A percentile compares a stretch with the other conserved stretches of the same genome.
These are phyloP conservation scores for Emmonsiellopsis sp. DNA, from an alignment of 2,329 filamentous ascomycete genomes.

Conservation along the genomic window DNA sequence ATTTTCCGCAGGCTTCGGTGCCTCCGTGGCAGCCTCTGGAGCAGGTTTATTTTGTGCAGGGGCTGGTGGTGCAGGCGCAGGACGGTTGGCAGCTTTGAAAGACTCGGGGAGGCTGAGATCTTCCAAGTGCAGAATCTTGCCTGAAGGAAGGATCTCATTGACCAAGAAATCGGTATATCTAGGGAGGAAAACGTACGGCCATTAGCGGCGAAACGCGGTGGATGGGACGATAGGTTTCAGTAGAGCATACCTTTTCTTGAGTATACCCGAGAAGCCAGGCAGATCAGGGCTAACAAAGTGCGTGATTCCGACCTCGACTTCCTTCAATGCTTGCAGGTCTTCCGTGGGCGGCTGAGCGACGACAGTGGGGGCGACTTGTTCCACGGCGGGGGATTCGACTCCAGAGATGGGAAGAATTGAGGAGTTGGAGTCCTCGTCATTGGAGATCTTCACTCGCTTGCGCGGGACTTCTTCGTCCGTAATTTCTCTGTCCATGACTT, in stretches of 20 bases:
- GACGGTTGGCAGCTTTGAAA: slow-evolving; percentile 6
- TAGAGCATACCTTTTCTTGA: slow-evolving; percentile 54
- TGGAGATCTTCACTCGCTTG: slow-evolving; percentile 17
- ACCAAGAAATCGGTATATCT: slow-evolving; percentile 89
- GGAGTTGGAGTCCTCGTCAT: slow-evolving; percentile 1
- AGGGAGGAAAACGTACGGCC: not conserved
- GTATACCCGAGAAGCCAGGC: slow-evolving; percentile 51
- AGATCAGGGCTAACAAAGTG: slow-evolving; percentile 52
- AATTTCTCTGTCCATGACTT: slow-evolving; percentile 4
- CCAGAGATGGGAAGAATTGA: slow-evolving; percentile 2
- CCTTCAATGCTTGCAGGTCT: slow-evolving; percentile 29
- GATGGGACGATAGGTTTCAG: not conserved
- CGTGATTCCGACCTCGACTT: slow-evolving; percentile 51
- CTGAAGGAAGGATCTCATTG: slow-evolving; percentile 73
- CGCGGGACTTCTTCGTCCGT: slow-evolving; percentile 8
- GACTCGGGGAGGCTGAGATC: slow-evolving; percentile 31
- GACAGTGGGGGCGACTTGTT: not conserved
- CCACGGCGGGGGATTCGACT: not conserved
- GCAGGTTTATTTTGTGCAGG: not conserved
- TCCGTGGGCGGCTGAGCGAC: slow-evolving; percentile 5
- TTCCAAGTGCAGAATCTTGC: slow-evolving; percentile 64
- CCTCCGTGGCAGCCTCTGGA: not conserved
- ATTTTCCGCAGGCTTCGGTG: not conserved
- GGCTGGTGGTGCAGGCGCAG: not conserved
- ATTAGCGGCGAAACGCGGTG: not conserved